Conservation (phyloP, 2,329 filamentous ascomycete species). For the Elsinoe fawcettii region DNA sequence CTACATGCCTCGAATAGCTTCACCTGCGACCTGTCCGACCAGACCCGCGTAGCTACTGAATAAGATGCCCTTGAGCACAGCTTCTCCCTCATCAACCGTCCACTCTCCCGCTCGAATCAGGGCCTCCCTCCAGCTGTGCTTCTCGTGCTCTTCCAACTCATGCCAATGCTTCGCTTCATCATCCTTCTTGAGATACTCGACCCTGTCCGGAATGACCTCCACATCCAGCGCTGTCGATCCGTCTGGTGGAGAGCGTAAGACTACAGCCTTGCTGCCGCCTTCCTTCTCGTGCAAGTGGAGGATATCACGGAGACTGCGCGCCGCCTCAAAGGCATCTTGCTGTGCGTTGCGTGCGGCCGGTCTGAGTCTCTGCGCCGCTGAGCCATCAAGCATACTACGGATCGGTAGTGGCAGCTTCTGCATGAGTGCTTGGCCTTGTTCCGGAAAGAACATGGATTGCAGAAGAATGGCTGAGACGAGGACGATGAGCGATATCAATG, state of each 20-base stretch:
- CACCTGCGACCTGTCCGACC: constrained; percentile 42
- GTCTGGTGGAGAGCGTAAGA: constrained; percentile 31
- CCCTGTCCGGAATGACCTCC: constrained; percentile 29
- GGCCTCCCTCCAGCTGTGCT: constrained; percentile 59
- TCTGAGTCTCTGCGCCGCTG: constrained; percentile 10
- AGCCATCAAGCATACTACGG: constrained; percentile 16
- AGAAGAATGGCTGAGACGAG: constrained; percentile 57
- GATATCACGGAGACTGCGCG: constrained; percentile 19
- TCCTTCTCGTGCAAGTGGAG: constrained; percentile 18
- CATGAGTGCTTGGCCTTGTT: constrained; percentile 50
- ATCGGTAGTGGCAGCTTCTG: constrained; percentile 22
- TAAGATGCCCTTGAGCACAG: constrained; percentile 66
- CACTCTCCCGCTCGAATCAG: constrained; percentile 66
- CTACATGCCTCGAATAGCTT: constrained; percentile 25
- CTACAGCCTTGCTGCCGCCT: constrained; percentile 31
- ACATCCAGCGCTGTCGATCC: constrained; percentile 30
- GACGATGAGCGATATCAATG: constrained; percentile 55
- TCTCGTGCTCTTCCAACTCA: constrained; percentile 56
- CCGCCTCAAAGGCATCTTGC: constrained; percentile 25
- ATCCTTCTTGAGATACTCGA: constrained; percentile 37
- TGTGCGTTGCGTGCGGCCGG: neutral
- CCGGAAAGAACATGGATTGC: constrained; percentile 51
- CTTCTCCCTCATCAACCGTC: constrained; percentile 71
- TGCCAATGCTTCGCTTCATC: constrained; percentile 59
- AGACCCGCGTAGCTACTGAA: constrained; percentile 64